Conservation (phyloP, 257 asterid genomes). For the Lycium ferocissimum region DNA sequence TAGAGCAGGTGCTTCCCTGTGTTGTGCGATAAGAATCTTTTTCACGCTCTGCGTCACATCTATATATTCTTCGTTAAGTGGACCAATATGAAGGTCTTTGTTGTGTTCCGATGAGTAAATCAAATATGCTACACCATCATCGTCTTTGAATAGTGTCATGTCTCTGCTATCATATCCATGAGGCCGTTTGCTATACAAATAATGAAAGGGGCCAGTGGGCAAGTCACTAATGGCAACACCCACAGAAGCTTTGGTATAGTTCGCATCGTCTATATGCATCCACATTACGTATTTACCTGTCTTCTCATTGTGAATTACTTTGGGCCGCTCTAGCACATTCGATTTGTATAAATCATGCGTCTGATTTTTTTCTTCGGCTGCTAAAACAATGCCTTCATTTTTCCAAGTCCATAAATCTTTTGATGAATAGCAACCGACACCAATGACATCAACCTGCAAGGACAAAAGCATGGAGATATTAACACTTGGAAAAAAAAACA, state of each 20-base stretch:
- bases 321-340: constrained; percentile 94
- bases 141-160: constrained; percentile 95
- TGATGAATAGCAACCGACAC: constrained; percentile 95
- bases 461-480: constrained; percentile 13
- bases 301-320: constrained; percentile 81
- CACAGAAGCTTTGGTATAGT: constrained; percentile 87
- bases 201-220: constrained; percentile 81
- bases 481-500: no score
- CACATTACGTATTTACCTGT: constrained; percentile 82
- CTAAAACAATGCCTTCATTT: constrained; percentile 91
- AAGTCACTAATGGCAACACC: constrained; percentile 76
- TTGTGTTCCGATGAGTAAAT: constrained; percentile 88
- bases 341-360: constrained; percentile 80
- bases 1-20: constrained; percentile 89
- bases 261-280: constrained; percentile 91
- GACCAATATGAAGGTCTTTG: constrained; percentile 86
- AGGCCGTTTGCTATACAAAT: constrained; percentile 82
- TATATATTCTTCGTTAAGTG: constrained; percentile 62
- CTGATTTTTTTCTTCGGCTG: constrained; percentile 71
- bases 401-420: constrained; percentile 95
- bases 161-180: constrained; percentile 93
- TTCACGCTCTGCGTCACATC: constrained; percentile 57
- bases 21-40: constrained; percentile 80
- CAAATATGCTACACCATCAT: constrained; percentile 73
- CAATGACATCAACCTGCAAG: constrained; percentile 88